Conservation (phyloP, 495 filamentous ascomycete species). For the Xylaria castorea region DNA sequence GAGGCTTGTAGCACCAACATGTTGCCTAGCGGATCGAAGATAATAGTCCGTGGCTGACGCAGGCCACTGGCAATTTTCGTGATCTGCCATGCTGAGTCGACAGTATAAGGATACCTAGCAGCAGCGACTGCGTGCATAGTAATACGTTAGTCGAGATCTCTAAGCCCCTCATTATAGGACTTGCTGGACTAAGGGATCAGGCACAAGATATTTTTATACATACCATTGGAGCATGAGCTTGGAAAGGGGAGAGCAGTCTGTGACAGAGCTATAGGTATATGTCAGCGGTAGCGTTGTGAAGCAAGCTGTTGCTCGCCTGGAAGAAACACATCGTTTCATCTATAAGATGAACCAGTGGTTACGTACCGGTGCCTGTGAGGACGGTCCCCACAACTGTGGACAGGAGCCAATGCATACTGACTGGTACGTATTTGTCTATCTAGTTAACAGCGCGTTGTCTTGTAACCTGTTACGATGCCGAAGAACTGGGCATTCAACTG, state of each 20-base stretch:
- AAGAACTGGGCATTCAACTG: not conserved
- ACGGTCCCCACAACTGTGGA: constrained; percentile 24
- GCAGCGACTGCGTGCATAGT: constrained; percentile 29
- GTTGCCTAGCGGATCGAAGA: constrained; percentile 44
- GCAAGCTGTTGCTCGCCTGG: not conserved
- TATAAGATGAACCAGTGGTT: not conserved
- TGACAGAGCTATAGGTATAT: constrained; percentile 31
- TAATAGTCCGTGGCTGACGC: constrained; percentile 41
- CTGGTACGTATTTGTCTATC: not conserved
- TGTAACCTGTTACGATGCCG: not conserved
- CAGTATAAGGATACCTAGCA: constrained; percentile 35
- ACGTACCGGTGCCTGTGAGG: constrained; percentile 36
- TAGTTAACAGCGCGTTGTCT: not conserved
- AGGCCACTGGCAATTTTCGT: constrained; percentile 46
- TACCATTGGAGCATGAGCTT: constrained; percentile 36
- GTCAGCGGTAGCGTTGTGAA: not conserved
- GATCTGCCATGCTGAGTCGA: constrained; percentile 43
- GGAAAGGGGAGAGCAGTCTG: constrained; percentile 39
- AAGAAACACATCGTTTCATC: not conserved
- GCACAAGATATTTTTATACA: not conserved
- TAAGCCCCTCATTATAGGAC: not conserved
- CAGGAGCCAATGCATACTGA: constrained; percentile 21
- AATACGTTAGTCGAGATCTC: not conserved
- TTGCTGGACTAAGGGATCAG: not conserved
- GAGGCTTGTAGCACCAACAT: constrained; percentile 64